Conservation (phyloP, 2,329 filamentous ascomycete genomes). For the Seiridium cupressi region DNA sequence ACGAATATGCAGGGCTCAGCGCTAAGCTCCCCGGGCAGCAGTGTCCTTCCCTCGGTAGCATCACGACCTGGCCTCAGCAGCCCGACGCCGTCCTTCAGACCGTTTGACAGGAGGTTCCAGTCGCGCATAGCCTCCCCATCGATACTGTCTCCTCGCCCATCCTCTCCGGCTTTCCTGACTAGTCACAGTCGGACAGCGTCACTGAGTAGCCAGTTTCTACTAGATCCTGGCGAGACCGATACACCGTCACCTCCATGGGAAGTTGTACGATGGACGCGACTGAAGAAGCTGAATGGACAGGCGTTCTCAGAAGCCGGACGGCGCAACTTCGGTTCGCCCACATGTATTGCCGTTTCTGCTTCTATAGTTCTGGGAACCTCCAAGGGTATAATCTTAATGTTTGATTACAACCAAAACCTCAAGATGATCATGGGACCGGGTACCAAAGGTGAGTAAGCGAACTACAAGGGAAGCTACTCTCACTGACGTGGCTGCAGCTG, state of each 20-base stretch:
- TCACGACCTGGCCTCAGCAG: conserved; percentile 65
- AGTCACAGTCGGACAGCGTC: conserved; percentile 80
- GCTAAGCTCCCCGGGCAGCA: conserved; percentile 70
- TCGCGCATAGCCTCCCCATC: conserved; percentile 71
- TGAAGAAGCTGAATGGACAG: conserved; percentile 85
- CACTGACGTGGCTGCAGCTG: conserved; percentile 54
- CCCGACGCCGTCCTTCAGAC: conserved; percentile 80
- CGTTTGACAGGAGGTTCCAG: conserved; percentile 93
- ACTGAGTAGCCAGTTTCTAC: conserved; percentile 65
- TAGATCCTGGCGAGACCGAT: conserved; percentile 64
- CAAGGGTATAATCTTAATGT: conserved; percentile 91
- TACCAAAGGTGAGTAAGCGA: conserved; percentile 67
- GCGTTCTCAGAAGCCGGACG: conserved; percentile 90
- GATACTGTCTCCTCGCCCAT: conserved; percentile 61
- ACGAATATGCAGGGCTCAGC: conserved; percentile 51
- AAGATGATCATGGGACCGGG: conserved; percentile 93
- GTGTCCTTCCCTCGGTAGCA: conserved; percentile 66
- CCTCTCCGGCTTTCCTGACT: conserved; percentile 76
- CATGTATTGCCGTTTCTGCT: conserved; percentile 84
- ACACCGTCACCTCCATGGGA: conserved; percentile 86
- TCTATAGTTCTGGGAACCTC: conserved; percentile 88
- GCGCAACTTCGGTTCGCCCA: conserved; percentile 88
- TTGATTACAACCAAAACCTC: conserved; percentile 95
- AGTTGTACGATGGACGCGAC: conserved; percentile 90
- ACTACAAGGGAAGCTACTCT: background rate